Evolutionary conservation across 495 filamentous ascomycete species (phyloP).

Genomic region (Amorphotheca resinae): DNA sequence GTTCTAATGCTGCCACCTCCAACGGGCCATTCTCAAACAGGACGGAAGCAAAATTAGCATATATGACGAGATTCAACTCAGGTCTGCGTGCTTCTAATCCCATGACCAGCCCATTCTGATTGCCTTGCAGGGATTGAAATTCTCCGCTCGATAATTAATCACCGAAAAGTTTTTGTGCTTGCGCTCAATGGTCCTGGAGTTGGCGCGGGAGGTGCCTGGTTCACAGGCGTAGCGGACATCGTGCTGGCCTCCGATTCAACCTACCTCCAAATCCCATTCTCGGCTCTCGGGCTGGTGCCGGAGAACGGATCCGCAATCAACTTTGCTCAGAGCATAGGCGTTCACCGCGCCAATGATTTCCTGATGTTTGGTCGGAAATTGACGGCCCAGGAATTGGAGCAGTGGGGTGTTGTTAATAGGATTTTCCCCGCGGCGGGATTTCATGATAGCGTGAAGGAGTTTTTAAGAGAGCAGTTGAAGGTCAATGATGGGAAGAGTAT

Average conservation of each 20-base stretch:
- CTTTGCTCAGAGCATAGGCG: constrained; percentile 18
- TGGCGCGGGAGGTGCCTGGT: constrained; percentile 19
- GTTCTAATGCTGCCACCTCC: no score
- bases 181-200: constrained; percentile 20
- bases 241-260: constrained; percentile 14
- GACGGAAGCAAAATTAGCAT: not conserved
- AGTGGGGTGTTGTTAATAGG: constrained; percentile 18
- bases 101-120: not conserved
- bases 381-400: constrained; percentile 15
- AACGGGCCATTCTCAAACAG: no score
- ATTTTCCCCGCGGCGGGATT: constrained; percentile 13
- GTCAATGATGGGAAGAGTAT: constrained; percentile 21
- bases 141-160: constrained; percentile 19
- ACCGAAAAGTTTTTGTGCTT: constrained; percentile 20
- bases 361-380: constrained; percentile 20
- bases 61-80: not conserved
- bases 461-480: constrained; percentile 12
- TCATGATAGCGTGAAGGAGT: constrained; percentile 11
- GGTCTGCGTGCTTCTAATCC: not conserved
- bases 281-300: constrained; percentile 17
- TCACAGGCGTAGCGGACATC: constrained; percentile 16
- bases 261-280: constrained; percentile 19
- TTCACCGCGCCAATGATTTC: constrained; percentile 19
- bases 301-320: constrained; percentile 20
- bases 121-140: constrained; percentile 13